phyloP scores from a whole-genome alignment of 441 rosid genomes.

The Eruca vesicaria region DNA sequence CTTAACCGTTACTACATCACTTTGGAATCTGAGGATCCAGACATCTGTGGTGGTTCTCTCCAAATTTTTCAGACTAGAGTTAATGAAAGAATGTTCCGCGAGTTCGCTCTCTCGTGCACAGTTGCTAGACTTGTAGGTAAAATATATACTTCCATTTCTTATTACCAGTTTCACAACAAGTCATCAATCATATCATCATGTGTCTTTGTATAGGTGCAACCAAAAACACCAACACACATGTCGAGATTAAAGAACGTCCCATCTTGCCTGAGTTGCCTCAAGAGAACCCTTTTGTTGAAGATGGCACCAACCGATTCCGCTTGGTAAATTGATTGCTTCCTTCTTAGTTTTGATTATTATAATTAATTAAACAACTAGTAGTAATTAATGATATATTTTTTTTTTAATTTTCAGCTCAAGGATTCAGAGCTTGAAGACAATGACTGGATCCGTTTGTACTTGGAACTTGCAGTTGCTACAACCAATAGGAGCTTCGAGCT shows the following conservation, averaged over 20 bases:
- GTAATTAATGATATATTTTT: background rate
- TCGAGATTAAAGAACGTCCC: background rate
- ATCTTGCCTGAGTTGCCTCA: background rate
- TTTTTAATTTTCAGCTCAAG: background rate
- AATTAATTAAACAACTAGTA: background rate
- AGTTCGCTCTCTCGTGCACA: background rate
- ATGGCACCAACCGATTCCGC: background rate
- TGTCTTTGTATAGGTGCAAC: background rate
- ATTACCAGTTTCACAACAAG: background rate
- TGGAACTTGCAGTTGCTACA: background rate
- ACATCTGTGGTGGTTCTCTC: background rate
- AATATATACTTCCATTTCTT: background rate
- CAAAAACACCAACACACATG: background rate
- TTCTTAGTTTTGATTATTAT: background rate
- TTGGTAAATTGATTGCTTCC: background rate
- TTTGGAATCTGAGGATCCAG: background rate
- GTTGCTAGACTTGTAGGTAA: background rate
- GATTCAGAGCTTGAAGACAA: background rate
- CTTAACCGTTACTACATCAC: background rate
- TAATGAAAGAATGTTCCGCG: background rate
- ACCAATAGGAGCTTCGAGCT: background rate
- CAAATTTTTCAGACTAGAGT: background rate
- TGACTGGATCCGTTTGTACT: background rate
- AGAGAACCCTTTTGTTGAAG: background rate
- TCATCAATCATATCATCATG: background rate